Conservation (phyloP, 2,329 filamentous ascomycete genomes). For the Grosmannia penicillata region DNA sequence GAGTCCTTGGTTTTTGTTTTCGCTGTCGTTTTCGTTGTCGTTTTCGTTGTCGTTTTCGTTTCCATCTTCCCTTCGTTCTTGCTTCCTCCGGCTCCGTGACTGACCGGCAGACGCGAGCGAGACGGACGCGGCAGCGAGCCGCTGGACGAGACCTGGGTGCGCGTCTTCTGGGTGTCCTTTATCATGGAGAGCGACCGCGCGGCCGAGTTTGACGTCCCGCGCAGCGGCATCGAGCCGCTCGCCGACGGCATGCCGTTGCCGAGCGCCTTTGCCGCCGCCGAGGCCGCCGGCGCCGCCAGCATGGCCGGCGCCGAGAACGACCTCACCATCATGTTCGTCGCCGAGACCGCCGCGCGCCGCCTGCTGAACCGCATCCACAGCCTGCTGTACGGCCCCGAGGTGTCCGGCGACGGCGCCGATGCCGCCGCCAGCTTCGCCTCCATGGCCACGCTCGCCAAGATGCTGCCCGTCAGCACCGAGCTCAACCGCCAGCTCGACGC, state of each 20-base stretch:
- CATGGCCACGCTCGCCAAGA: conserved; percentile 14
- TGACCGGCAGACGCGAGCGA: background rate
- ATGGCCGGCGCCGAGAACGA: conserved; percentile 18
- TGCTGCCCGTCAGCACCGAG: conserved; percentile 19
- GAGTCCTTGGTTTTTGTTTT: conserved; percentile 3
- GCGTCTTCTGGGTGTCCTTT: conserved; percentile 58
- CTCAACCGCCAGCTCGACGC: conserved; percentile 23
- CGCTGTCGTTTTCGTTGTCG: no score
- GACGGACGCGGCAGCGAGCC: background rate
- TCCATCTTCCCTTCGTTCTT: no score
- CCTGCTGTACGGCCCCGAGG: conserved; percentile 20
- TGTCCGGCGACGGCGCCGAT: conserved; percentile 8
- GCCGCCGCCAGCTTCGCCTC: background rate
- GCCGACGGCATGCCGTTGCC: conserved; percentile 21
- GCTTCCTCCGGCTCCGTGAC: no score
- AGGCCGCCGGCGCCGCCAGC: conserved; percentile 17
- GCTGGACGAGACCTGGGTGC: conserved; percentile 30
- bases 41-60: no score
- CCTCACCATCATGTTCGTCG: conserved; percentile 23
- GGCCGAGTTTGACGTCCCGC: conserved; percentile 39
- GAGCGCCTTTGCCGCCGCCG: conserved; percentile 14
- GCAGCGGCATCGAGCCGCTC: conserved; percentile 22
- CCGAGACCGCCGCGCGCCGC: conserved; percentile 25
- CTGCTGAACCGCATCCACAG: conserved; percentile 27
- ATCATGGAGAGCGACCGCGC: conserved; percentile 62